Evolutionary conservation across 202 grass and related monocot genomes (phyloP).

Genomic region (Panicum virgatum): DNA sequence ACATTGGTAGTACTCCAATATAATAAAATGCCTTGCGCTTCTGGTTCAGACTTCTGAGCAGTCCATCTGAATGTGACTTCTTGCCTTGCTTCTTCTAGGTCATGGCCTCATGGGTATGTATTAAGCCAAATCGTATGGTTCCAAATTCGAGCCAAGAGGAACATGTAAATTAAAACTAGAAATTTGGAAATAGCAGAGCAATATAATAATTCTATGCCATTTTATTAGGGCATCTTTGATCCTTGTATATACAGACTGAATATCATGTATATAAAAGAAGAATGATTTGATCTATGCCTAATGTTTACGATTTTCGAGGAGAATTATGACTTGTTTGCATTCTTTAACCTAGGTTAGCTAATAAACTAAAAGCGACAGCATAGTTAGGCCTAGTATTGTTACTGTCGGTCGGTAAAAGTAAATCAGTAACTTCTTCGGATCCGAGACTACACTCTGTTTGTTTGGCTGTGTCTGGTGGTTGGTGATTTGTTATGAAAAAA

Average conservation of each 20-base stretch:
- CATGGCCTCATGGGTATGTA: background rate
- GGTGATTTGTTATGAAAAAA: no score
- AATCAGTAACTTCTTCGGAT: slow-evolving; percentile 7
- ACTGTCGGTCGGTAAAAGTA: slow-evolving; percentile 25
- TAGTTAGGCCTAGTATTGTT: background rate
- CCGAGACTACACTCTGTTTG: no score
- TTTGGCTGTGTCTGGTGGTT: no score
- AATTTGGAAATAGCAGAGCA: background rate
- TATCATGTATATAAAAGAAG: background rate
- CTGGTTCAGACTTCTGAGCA: background rate
- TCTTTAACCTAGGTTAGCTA: background rate
- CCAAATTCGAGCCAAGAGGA: background rate
- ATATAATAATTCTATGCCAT: background rate
- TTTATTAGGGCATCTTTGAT: background rate
- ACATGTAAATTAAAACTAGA: background rate
- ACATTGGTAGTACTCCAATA: background rate
- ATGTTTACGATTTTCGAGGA: slow-evolving; percentile 8
- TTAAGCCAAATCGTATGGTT: background rate
- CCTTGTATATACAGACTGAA: background rate
- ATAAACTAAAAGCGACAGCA: slow-evolving; percentile 16
- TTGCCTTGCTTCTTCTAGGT: background rate
- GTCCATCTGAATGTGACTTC: background rate
- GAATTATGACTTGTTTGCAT: slow-evolving; percentile 7
- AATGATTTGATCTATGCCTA: background rate
- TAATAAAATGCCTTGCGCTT: background rate